Percentiles rank a stretch among this genome's conserved stretches.
Conservation (phyloP, 73 alveolate genomes). For the Tetrahymena malaccensis region DNA sequence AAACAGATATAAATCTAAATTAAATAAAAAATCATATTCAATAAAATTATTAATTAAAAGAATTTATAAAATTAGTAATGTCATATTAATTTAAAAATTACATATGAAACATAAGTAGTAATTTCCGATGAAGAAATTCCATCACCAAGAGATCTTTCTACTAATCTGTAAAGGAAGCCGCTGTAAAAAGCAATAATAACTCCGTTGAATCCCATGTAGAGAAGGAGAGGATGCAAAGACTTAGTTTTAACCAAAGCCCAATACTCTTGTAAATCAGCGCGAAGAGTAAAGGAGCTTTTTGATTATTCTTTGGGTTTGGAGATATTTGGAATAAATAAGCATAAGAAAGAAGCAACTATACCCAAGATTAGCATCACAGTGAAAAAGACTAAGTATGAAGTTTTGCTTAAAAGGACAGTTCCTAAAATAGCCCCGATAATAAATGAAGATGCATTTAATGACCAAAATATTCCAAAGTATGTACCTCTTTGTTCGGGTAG, state of each 20-base stretch:
- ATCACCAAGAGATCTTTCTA: conserved; percentile 5
- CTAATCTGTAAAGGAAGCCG: conserved; percentile 28
- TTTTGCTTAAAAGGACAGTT: neutral
- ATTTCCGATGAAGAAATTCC: neutral
- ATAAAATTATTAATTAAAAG: neutral
- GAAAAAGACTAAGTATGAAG: neutral
- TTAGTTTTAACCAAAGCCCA: neutral
- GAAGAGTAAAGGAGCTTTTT: neutral
- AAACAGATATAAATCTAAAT: neutral
- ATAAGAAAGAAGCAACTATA: neutral
- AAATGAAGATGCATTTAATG: neutral
- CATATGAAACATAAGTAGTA: neutral
- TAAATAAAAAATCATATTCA: neutral
- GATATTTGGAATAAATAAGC: neutral
- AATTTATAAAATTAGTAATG: neutral
- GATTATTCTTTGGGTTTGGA: neutral
- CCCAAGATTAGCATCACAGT: neutral
- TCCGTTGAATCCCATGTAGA: conserved; percentile 28
- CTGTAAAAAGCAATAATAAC: conserved; percentile 37
- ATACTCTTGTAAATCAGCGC: neutral
- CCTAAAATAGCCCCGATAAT: neutral
- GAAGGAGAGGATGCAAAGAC: conserved; percentile 29
- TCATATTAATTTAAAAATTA: neutral
- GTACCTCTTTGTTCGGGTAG: neutral
- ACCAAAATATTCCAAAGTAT: neutral